Evolutionary conservation across 371 early-diverging fungal genomes (phyloP).

Genomic region (Rhizoclosmatium hyalinum): DNA sequence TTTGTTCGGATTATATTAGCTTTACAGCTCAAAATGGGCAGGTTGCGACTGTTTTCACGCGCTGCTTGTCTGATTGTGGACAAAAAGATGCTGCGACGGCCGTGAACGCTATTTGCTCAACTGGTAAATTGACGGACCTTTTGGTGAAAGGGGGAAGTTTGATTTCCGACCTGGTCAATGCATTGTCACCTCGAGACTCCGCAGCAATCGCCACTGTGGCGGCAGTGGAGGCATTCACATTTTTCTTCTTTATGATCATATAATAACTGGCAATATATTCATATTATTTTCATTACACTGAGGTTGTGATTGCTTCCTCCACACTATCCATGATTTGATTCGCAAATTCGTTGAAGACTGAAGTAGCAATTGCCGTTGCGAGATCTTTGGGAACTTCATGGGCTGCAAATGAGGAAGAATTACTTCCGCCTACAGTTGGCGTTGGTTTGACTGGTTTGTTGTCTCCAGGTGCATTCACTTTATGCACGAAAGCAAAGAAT

Average conservation of each 20-base stretch:
- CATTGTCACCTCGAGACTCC: neutral
- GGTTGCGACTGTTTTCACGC: neutral
- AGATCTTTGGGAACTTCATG: too few relatives aligned
- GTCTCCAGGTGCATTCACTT: neutral
- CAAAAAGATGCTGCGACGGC: neutral
- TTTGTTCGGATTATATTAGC: neutral
- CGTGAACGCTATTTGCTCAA: neutral
- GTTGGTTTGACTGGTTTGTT: too few relatives aligned
- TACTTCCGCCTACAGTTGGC: too few relatives aligned
- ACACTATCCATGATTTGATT: too few relatives aligned
- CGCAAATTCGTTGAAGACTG: too few relatives aligned
- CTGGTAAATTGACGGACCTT: neutral
- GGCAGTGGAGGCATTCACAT: neutral
- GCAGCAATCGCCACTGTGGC: neutral
- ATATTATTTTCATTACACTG: neutral
- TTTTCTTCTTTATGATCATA: neutral
- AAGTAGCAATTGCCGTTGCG: too few relatives aligned
- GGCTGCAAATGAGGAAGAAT: too few relatives aligned
- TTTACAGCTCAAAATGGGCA: neutral
- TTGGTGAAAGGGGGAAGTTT: neutral
- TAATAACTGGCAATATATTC: neutral
- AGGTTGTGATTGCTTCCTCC: too few relatives aligned
- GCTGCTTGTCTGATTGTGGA: neutral
- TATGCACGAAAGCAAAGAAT: slow-evolving; percentile 65
- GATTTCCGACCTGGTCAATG: neutral